A percentile compares a stretch with the other conserved stretches of the same genome.
These are phyloP conservation scores for Xylariaceae sp. DNA, from an alignment of 2,329 filamentous ascomycete genomes.

Conservation along the genomic window DNA sequence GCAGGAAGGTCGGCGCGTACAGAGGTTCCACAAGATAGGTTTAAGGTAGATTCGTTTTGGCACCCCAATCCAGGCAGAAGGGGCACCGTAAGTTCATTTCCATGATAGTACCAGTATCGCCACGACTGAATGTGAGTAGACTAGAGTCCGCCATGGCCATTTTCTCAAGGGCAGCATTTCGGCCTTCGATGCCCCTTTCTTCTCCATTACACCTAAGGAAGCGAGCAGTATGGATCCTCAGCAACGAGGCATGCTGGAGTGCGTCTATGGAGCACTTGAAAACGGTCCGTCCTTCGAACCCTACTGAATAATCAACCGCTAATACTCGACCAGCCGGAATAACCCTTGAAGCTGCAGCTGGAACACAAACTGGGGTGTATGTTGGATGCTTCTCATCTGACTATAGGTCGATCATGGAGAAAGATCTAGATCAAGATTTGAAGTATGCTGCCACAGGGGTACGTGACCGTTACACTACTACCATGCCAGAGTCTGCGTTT, in stretches of 20 bases:
- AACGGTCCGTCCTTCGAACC: conserved; percentile 14
- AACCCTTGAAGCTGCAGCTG: conserved; percentile 20
- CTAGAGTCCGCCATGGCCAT: conserved; percentile 28
- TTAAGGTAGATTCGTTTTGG: conserved; percentile 42
- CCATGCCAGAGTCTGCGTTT: too few species aligned
- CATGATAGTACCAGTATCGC: neutral
- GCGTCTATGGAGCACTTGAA: conserved; percentile 28
- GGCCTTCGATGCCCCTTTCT: conserved; percentile 31
- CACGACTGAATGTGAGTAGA: conserved; percentile 9
- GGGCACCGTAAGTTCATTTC: conserved; percentile 34
- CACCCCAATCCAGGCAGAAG: conserved; percentile 39
- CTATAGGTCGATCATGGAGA: conserved; percentile 29
- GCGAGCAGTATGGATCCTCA: conserved; percentile 29
- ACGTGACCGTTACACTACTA: too few species aligned
- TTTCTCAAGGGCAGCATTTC: conserved; percentile 25
- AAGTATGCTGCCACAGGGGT: conserved; percentile 29
- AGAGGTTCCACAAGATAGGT: conserved; percentile 39
- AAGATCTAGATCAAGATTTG: conserved; percentile 27
- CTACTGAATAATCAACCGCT: neutral
- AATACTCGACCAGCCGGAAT: conserved; percentile 24
- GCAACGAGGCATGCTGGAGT: conserved; percentile 28
- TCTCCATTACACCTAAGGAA: conserved; percentile 31
- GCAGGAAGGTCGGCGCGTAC: conserved; percentile 38
- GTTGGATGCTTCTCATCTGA: conserved; percentile 30
- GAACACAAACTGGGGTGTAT: conserved; percentile 30